Base-by-base conservation (phyloP, 257 asterid species). In the Fraxinus anomala region DNA sequence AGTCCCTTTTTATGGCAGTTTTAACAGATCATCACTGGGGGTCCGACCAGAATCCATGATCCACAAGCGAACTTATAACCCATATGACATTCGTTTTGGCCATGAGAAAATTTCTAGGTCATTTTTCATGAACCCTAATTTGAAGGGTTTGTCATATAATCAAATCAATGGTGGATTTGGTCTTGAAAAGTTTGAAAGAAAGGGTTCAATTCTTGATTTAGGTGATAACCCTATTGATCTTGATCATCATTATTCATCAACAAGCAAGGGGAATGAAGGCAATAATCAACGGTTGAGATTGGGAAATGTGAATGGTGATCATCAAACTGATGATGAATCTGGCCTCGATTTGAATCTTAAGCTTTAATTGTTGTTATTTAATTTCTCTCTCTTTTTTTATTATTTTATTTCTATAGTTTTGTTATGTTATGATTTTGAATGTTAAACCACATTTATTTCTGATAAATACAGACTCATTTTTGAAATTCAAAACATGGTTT, bases 291-390 rank as follows among this genome's bases (percentile, higher is more conserved):
- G 80, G 69, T 75, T 73, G 73, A 30, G 77, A 73, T 81, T 74
- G 19, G 66, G 66, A 10, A 42, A 63, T 3, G 49, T 56, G 7
- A 78, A 74, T 2, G 83, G 34, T 56, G 72, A 68, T 23, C 81
- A 77, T 31, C 68, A 36, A 47, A 79, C 9, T 37, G 87, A 86
- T 75, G 83, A 72, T 49, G 68, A 61, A 61, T 72, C 88, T 0
- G 90, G 87, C 11, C 83, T 88, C 30, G 90, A 88, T 86, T 83
- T 88, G 88, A 80, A 83, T 59, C 87, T 88, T 17, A 86, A 73
- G 85, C 86, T 88, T 31, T 88, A 68, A 79, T 81, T 68, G 6
- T 78, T 39, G 3, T 19, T 19, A n/a, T 44, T 17, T 42, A 28
- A 26, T 26, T 8, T 39, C 19, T 69, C 28, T 44, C 33, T 33